These are phyloP conservation scores for Amylocarpus encephaloides DNA, from an alignment of 2,329 filamentous ascomycete species.

Conservation along the genomic window DNA sequence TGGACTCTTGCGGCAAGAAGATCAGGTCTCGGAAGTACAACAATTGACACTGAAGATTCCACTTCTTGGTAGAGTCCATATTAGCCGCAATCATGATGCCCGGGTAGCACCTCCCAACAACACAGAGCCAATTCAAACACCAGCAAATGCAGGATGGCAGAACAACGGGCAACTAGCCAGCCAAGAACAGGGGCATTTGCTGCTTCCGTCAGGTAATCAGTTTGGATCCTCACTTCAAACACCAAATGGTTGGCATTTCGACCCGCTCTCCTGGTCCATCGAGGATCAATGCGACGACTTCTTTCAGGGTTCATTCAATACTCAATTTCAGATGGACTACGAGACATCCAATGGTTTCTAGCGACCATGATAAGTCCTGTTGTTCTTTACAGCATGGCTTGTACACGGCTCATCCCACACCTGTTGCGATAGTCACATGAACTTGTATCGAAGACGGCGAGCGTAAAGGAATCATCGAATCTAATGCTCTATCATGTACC, in stretches of 20 bases:
- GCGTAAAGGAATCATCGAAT: too few relatives aligned
- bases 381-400: too few relatives aligned
- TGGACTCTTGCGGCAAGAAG: constrained; percentile 11
- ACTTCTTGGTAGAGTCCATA: constrained; percentile 16
- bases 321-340: too few relatives aligned
- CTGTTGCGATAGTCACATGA: too few relatives aligned
- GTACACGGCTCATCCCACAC: too few relatives aligned
- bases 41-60: constrained; percentile 16
- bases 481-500: too few relatives aligned
- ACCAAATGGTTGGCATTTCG: constrained; percentile 6
- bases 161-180: not conserved
- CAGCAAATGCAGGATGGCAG: not conserved
- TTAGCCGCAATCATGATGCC: constrained; percentile 11
- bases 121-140: not conserved
- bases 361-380: too few relatives aligned
- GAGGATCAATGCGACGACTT: constrained; percentile 12
- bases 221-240: not conserved
- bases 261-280: constrained; percentile 12
- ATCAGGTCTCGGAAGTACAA: constrained; percentile 1
- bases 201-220: not conserved
- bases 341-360: too few relatives aligned
- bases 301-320: constrained; percentile 11
- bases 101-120: not conserved
- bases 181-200: not conserved
- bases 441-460: too few relatives aligned